Base-by-base conservation (phyloP, 352 stramenopile species). In the Globisporangium sylvaticum region DNA sequence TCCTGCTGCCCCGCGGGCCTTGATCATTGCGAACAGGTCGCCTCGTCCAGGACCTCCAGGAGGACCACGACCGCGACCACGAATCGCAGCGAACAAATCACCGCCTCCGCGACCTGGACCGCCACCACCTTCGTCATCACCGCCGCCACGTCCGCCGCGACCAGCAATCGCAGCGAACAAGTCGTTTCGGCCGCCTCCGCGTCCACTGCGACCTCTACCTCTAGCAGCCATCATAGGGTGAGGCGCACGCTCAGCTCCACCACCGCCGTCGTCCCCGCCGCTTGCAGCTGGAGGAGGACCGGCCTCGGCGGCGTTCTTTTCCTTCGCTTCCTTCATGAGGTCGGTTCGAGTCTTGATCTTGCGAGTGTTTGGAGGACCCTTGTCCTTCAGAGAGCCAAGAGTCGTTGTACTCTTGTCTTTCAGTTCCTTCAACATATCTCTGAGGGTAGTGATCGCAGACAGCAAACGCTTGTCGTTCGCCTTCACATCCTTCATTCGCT, bases 311-410 rank as follows among this genome's bases (percentile, higher is more conserved):
- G 77, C 83, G 61, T 93, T 91, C 71, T 93, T 91, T 50, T 95
- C 88, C 76, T 95, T 95, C 3, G 86, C 84, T 59, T 95, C 86
- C 71, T 95, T 95, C 68, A 93, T 71, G 55, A 95, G 87, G 20
- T 94, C 84, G 1, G 67, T 74, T 52, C 88, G 77, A 10, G 76
- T 83, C 73, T 94, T 94, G 29, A 91, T 55, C 55, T 83, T 80
- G 60, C 88, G 88, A 5, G 63, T 79, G 12, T 77, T 62, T 5
- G 81, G 59, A 5, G 81, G 81, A 18, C 78, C 76, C 78, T 94
- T 91, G 34, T 92, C 87, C 62, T 87, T 88, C 24, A 95, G 57
- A 12, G 76, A 78, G 22, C 55, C 66, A 44, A 94, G n/a, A 10
- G 54, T 42, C 8, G 20, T 59, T 32, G 12, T 32, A 22, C 81